phyloP scores from a whole-genome alignment of 306 rosid genomes.

The Begonia peltatifolia region DNA sequence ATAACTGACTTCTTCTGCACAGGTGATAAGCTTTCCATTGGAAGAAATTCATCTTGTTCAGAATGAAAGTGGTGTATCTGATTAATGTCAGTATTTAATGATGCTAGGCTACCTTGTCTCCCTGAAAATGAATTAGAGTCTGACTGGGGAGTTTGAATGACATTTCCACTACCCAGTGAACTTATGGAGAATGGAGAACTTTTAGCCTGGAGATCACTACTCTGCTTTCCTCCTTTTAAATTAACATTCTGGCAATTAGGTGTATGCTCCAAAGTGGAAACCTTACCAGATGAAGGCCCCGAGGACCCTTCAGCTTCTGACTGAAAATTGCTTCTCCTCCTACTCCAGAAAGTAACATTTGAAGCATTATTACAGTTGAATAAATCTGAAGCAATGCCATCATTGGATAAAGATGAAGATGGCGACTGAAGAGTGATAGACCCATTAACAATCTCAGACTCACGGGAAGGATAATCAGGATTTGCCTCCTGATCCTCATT shows the following conservation, averaged over 20 bases:
- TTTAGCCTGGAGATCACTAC: slow-evolving; percentile 18
- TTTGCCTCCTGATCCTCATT: slow-evolving; percentile 21
- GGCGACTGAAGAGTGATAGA: slow-evolving; percentile 21
- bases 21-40: slow-evolving; percentile 21
- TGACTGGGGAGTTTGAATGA: slow-evolving; percentile 65
- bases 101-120: slow-evolving; percentile 21
- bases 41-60: slow-evolving; percentile 25
- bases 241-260: slow-evolving; percentile 17
- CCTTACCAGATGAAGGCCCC: slow-evolving; percentile 23
- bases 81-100: slow-evolving; percentile 21
- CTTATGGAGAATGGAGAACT: slow-evolving; percentile 51
- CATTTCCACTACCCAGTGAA: slow-evolving; percentile 52
- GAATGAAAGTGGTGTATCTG: slow-evolving; percentile 20
- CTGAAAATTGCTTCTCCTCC: slow-evolving; percentile 21
- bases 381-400: slow-evolving; percentile 19
- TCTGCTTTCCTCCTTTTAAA: slow-evolving; percentile 13
- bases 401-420: slow-evolving; percentile 25
- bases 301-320: slow-evolving; percentile 29
- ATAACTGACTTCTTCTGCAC: slow-evolving; percentile 16
- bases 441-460: slow-evolving; percentile 15
- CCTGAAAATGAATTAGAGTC: slow-evolving; percentile 28
- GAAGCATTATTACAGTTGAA: slow-evolving; percentile 24
- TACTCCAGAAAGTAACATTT: slow-evolving; percentile 9
- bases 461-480: slow-evolving; percentile 14
- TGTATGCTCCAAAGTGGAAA: slow-evolving; percentile 21